Evolutionary conservation across 306 rosid species (phyloP), one percentile per base, ranked within the genome.

Genomic region (Albizia julibrissin): DNA sequence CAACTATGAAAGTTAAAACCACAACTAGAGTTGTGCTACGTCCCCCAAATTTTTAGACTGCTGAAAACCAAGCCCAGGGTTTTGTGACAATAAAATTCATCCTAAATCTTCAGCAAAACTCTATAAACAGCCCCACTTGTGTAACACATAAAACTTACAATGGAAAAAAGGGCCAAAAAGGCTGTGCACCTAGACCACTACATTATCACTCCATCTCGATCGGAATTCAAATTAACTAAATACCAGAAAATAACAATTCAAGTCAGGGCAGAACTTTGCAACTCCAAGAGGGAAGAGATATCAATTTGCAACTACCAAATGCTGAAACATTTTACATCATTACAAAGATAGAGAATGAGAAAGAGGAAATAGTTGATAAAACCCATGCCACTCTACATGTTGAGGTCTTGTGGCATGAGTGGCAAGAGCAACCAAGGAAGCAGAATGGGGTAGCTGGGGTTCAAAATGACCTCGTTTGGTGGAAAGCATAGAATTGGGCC

Each of bases 1-100:
- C 50, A 67, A 58, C 37, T 81, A 27, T 74, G 22, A 74, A 56
- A 40, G 71, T 16, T 58, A 14, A 44, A 64, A 44, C 21, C 76
- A 24, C 61, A 72, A 72, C 61, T 24, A 8, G 6, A 12, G 54
- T 44, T 27, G 21, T 24, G 37, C 75, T 1, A 42, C 21, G 22
- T 42, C 74, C 37, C 54, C 16, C 15, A 15, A 43, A 13, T 71
- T 43, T 3, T 44, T n/a, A 31, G 33, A 72, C 58, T 7, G 14
- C 7, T 71, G 31, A 9, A 44, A 26, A 46, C 76, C 76, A 43
- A 71, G 29, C 21, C 34, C 8, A 15, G 12, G 33, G 21, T 69
- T 37, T 69, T 69, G 52, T 42, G 47, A 34, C 72, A 15, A 33
- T 66, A 34, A 62, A 34, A 19, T 34, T 1, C 47, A 34, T 9